Base-by-base conservation (phyloP, 352 stramenopile species). In the Aphanomyces stellatus region DNA sequence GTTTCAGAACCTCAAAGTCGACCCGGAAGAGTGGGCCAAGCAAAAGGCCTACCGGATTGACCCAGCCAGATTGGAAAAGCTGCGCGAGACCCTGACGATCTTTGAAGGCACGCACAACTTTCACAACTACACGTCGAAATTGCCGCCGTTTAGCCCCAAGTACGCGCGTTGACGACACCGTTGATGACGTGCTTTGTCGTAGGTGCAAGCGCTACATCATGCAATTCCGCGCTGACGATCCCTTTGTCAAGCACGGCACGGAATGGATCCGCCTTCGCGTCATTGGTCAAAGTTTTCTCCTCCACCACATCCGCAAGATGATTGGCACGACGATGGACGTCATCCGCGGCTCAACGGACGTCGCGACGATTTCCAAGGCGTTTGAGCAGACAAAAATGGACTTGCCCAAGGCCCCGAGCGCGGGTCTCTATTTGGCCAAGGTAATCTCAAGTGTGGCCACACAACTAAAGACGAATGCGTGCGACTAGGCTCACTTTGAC, bases 261-360 rank as follows among this genome's bases (percentile, higher is more conserved):
- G 91, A 99, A 74, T 99, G 96, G 96, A 89, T 99, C 61, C 90
- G 89, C 2, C 78, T 98, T 55, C 88, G 91, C 69, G 93, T 99
- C 1, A 71, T 96, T 6, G 96, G 96, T 17, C 96, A 99, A 74
- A 98, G 93, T 46, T 99, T 99, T 74, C 72, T 99, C 40, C 74
- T 99, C 40, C 92, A 99, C 72, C 96, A 99, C 74, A 99, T 99
- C 69, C 93, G 96, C 48, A 99, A 99, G 77, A 99, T 99, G 96
- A 92, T 99, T 40, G 87, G 85, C 48, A 85, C 74, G 53, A 81
- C 83, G 1, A 80, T 88, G 24, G 87, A 95, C 53, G 73, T 95
- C 34, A 76, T 93, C 27, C 79, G 82, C 6, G 83, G 81, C 13
- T 72, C 87, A 8, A 79, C 82, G 15, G 64, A 74, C 17, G 55